These are phyloP conservation scores for Neofusicoccum umdonicola DNA, from an alignment of 2,329 filamentous ascomycete genomes.

Conservation along the genomic window DNA sequence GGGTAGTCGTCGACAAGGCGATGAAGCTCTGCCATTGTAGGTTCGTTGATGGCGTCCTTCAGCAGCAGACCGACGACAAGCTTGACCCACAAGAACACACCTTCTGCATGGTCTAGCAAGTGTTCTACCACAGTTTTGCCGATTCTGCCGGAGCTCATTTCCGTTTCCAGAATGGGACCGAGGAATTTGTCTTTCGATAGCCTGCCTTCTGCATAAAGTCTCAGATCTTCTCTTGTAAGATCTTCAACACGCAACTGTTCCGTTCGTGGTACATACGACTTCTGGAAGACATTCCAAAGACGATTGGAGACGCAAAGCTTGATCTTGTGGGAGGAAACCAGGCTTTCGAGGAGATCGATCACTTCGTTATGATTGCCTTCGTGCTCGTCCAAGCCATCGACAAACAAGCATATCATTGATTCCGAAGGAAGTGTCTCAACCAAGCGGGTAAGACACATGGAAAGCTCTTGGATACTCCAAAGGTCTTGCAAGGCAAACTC, in stretches of 20 bases:
- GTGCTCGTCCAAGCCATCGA: conserved; percentile 2
- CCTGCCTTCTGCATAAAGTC: neutral
- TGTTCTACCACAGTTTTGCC: neutral
- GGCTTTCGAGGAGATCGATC: neutral
- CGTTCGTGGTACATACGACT: neutral
- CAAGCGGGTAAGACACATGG: too few species aligned
- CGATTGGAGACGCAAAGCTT: conserved; percentile 23
- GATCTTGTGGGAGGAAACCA: neutral
- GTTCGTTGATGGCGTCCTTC: neutral
- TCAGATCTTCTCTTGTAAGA: neutral
- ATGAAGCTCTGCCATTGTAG: neutral
- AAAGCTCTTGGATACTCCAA: neutral
- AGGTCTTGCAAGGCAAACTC: neutral
- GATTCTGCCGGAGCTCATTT: too few species aligned
- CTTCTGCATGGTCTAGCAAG: neutral
- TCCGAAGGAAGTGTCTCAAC: neutral
- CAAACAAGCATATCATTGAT: neutral
- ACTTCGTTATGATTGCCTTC: neutral
- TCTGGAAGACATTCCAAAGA: conserved; percentile 20
- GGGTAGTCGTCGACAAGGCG: neutral
- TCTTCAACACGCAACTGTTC: neutral
- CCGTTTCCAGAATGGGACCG: neutral
- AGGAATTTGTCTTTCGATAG: neutral
- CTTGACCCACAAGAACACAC: neutral
- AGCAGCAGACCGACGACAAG: neutral